Conservation (phyloP, 768 basidiomycete species). For the Phylloporus arenicola region DNA sequence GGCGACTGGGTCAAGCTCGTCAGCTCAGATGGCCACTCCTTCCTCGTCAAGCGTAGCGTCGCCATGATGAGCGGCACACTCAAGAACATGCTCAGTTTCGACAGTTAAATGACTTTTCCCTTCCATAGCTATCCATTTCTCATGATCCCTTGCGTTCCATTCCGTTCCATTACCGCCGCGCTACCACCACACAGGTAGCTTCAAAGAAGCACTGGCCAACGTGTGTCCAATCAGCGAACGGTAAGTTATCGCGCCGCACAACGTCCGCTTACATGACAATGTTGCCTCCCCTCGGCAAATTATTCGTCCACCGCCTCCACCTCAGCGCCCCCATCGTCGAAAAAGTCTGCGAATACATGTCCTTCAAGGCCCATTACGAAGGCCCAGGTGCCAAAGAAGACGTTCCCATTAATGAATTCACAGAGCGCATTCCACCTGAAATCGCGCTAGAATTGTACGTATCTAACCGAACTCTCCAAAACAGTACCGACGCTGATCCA, state of each 20-base stretch:
- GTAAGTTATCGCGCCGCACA: conserved; percentile 34
- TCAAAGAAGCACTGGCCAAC: conserved; percentile 68
- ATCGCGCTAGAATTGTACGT: conserved; percentile 86
- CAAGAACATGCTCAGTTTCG: conserved; percentile 70
- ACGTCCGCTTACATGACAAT: conserved; percentile 1
- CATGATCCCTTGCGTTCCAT: conserved; percentile 10
- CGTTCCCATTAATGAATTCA: conserved; percentile 67
- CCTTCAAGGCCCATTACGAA: conserved; percentile 77
- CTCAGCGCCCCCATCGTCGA: conserved; percentile 67
- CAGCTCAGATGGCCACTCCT: conserved; percentile 77
- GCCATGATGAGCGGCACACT: conserved; percentile 78
- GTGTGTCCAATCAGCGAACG: conserved; percentile 67
- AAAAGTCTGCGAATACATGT: conserved; percentile 86
- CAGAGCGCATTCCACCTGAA: conserved; percentile 81
- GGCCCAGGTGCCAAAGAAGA: conserved; percentile 69
- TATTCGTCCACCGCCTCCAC: neutral
- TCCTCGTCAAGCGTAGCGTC: conserved; percentile 69
- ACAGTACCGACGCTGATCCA: conserved; percentile 10
- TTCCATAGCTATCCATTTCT: conserved; percentile 8
- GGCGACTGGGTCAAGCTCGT: conserved; percentile 72
- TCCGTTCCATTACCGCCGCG: conserved; percentile 6
- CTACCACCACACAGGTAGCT: conserved; percentile 47
- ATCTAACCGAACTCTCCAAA: neutral
- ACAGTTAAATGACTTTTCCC: conserved; percentile 42
- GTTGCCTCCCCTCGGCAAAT: neutral